A percentile compares a stretch with the other conserved stretches of the same genome.
phyloP scores from a whole-genome alignment of 2,329 filamentous ascomycete species.

The Trichoderma polysporum region DNA sequence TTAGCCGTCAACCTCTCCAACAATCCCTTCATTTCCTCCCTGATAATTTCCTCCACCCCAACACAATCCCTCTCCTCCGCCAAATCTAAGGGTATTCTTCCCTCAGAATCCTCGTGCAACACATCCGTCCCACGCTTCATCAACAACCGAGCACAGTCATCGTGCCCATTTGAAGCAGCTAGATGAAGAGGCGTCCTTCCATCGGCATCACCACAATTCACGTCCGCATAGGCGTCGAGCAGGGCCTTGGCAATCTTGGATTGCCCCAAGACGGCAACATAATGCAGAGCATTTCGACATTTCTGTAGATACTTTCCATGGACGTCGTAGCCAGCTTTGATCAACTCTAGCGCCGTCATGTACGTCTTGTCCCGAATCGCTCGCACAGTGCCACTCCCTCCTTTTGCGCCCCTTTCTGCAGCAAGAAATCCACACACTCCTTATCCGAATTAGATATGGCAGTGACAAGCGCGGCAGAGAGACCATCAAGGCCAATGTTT shows the following conservation, averaged over 20 bases:
- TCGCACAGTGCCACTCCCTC: neutral
- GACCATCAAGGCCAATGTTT: neutral
- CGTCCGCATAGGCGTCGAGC: neutral
- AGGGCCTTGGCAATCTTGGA: neutral
- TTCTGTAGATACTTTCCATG: neutral
- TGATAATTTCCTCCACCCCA: neutral
- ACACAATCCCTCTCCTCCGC: neutral
- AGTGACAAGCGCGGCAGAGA: conserved; percentile 2
- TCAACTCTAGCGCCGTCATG: conserved; percentile 1
- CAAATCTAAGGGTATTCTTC: neutral
- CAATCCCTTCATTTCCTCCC: neutral
- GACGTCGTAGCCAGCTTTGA: conserved; percentile 3
- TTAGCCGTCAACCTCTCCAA: neutral
- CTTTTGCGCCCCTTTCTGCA: conserved; percentile 8
- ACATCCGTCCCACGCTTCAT: conserved; percentile 8
- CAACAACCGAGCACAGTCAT: neutral
- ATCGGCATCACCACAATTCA: conserved; percentile 4
- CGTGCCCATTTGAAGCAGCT: neutral
- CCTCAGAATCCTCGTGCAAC: neutral
- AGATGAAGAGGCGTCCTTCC: conserved; percentile 13
- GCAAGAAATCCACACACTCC: neutral
- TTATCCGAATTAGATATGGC: neutral
- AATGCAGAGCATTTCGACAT: neutral
- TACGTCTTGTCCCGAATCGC: neutral
- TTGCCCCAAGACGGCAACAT: neutral